Evolutionary conservation across 1,284 basidiomycete species (phyloP), one percentile per base, ranked within the genome.

Genomic region (Trichosporon sp.): DNA sequence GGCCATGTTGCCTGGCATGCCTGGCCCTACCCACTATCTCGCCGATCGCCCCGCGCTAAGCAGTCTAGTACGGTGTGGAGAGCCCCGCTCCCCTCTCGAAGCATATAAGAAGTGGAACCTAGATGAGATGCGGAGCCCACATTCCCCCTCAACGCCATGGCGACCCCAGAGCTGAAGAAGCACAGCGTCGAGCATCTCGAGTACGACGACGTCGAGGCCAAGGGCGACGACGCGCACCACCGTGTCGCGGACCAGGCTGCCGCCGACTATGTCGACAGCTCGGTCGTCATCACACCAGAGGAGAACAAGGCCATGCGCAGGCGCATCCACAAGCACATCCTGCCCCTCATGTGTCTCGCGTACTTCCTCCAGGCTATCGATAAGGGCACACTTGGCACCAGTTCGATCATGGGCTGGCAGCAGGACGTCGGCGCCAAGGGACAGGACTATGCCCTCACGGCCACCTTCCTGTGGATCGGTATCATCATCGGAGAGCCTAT

Each of bases 361-460:
- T 74, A 74, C 67, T 54, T 74, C 65, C 68, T 68, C 43, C 73
- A 74, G 67, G 70, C 70, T 11, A 68, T 74, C 19, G 74, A 76
- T 69, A 76, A 74, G 69, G 69, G 74, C 11, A 77, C 78, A 3
- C 61, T 75, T 11, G 72, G 72, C 19, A 66, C 76, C 1, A 70
- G 70, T 63, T 26, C 26, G 26, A 81, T 81, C 72, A 81, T 81
- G 80, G 80, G 80, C 7, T 79, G 78, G 79, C 68, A 74, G 40
- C 67, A 72, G 31, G 76, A 78, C 65, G 74, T 79, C 37, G 72
- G 72, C 16, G 80, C 79, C 3, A 67, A 71, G 31, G 78, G 78
- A 2, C 78, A 81, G 66, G 79, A 80, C 70, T 81, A 78, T 63
- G 77, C 77, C 4, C 67, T 78, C 16, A 80, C 78, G 2, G 69